phyloP scores from a whole-genome alignment of 2,329 filamentous ascomycete genomes.

The Colletotrichum incanum region DNA sequence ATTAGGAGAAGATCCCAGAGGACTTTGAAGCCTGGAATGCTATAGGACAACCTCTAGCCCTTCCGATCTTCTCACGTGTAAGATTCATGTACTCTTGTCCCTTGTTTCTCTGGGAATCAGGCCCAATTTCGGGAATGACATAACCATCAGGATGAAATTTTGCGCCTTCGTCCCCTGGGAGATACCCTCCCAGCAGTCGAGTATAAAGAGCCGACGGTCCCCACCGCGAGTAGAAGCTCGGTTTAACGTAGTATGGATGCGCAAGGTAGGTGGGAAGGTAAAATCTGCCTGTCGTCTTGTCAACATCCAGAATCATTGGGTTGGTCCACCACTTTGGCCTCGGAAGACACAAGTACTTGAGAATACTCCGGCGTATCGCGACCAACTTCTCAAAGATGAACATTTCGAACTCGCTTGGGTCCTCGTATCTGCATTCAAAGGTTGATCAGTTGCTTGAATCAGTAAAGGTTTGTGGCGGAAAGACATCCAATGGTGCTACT shows the following conservation, averaged over 20 bases:
- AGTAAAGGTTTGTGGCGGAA: not conserved
- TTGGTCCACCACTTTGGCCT: slow-evolving; percentile 51
- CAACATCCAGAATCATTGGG: slow-evolving; percentile 52
- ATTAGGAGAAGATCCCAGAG: not conserved
- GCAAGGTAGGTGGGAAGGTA: slow-evolving; percentile 59
- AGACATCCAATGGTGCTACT: not conserved
- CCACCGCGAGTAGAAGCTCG: slow-evolving; percentile 64
- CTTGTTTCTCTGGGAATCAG: slow-evolving; percentile 44
- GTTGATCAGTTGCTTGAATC: not conserved
- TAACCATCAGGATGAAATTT: slow-evolving; percentile 66
- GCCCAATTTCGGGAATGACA: slow-evolving; percentile 49
- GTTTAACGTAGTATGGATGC: slow-evolving; percentile 69
- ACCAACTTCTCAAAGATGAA: slow-evolving; percentile 50
- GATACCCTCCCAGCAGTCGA: slow-evolving; percentile 59
- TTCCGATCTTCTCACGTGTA: slow-evolving; percentile 1
- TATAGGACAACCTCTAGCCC: slow-evolving; percentile 28
- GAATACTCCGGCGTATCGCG: slow-evolving; percentile 58
- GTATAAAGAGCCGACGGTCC: slow-evolving; percentile 61
- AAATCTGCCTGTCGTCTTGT: slow-evolving; percentile 58
- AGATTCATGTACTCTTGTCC: slow-evolving; percentile 43
- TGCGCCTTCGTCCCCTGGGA: slow-evolving; percentile 63
- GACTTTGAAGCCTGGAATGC: not conserved
- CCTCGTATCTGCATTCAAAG: not conserved
- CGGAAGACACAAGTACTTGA: slow-evolving; percentile 67
- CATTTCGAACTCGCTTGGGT: slow-evolving; percentile 13